Percentiles rank a stretch among this genome's conserved stretches.
Evolutionary conservation across 208 protist genomes (phyloP).

Genomic region (Trypanosoma grayi): DNA sequence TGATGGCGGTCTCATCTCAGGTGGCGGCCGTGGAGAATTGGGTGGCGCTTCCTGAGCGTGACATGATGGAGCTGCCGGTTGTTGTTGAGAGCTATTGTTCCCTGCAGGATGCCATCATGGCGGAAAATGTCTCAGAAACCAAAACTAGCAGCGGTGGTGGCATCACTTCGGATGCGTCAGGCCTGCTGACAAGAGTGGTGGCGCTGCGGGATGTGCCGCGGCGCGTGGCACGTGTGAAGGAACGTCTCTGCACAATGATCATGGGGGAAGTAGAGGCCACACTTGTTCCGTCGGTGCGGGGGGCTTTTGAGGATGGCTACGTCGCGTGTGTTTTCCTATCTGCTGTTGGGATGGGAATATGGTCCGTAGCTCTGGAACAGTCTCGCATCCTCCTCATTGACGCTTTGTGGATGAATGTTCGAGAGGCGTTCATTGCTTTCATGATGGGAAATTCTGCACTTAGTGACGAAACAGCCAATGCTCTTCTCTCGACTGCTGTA

Average conservation of each 20-base stretch:
- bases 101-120: constrained; percentile 9
- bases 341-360: constrained; percentile 33
- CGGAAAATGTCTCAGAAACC: background rate
- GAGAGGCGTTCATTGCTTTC: constrained; percentile 48
- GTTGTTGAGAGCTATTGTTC: constrained; percentile 30
- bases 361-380: constrained; percentile 29
- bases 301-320: constrained; percentile 20
- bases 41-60: constrained; percentile 77
- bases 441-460: constrained; percentile 45
- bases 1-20: constrained; percentile 33
- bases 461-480: constrained; percentile 58
- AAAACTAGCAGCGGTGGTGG: background rate
- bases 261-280: constrained; percentile 37
- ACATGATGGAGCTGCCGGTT: constrained; percentile 62
- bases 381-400: constrained; percentile 27
- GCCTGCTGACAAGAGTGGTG: background rate
- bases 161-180: background rate
- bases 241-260: constrained; percentile 22
- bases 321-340: background rate
- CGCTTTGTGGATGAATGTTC: constrained; percentile 34
- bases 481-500: constrained; percentile 43
- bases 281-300: constrained; percentile 16
- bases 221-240: constrained; percentile 20
- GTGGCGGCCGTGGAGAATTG: constrained; percentile 76
- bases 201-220: constrained; percentile 14